A percentile compares a stretch with the other conserved stretches of the same genome.
phyloP scores from a whole-genome alignment of 148 eudicot genomes.

The Vaccinium corymbosum region DNA sequence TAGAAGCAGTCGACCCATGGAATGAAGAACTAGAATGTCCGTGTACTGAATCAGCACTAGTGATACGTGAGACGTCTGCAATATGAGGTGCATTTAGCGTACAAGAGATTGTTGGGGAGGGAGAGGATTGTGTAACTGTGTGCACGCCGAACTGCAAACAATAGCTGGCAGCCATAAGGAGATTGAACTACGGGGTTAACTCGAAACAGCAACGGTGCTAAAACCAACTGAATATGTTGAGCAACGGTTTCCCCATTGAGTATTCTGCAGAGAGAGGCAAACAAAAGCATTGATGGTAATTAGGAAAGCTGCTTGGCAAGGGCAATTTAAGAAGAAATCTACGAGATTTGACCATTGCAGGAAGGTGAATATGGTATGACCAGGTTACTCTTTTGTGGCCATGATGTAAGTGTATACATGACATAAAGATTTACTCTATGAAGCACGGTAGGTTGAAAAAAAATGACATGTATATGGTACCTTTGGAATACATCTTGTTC shows the following conservation, averaged over 20 bases:
- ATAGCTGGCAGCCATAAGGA: conserved; percentile 19
- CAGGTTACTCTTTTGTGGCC: neutral
- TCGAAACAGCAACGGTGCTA: neutral
- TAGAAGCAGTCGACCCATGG: conserved; percentile 15
- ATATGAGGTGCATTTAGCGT: conserved; percentile 34
- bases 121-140: conserved; percentile 48
- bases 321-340: neutral
- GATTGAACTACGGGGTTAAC: neutral
- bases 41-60: conserved; percentile 23
- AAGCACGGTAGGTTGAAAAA: neutral
- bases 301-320: neutral
- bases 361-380: neutral
- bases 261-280: conserved; percentile 15
- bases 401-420: neutral
- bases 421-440: neutral
- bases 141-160: conserved; percentile 22
- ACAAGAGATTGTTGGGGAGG: conserved; percentile 51
- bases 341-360: neutral
- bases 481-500: neutral
- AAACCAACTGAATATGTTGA: neutral
- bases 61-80: conserved; percentile 39
- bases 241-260: neutral
- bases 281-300: neutral
- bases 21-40: conserved; percentile 25
- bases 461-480: neutral